These are phyloP conservation scores for Huntiella abstrusa DNA, from an alignment of 2,329 filamentous ascomycete species.

Conservation along the genomic window DNA sequence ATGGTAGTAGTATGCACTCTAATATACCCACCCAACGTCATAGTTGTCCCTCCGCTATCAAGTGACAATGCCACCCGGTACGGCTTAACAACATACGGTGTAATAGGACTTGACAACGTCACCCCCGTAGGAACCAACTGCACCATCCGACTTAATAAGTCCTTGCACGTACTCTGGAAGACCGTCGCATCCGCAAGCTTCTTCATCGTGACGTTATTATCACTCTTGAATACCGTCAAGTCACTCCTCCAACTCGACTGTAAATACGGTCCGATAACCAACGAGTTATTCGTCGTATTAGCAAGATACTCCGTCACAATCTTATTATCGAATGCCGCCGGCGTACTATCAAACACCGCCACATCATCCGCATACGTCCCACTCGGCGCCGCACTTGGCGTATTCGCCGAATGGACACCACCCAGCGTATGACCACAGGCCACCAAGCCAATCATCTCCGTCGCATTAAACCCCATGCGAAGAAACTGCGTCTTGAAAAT, in stretches of 20 bases:
- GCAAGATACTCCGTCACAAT: constrained; percentile 37
- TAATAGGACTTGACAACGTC: constrained; percentile 30
- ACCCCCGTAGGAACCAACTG: constrained; percentile 36
- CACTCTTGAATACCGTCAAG: constrained; percentile 34
- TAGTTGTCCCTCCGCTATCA: constrained; percentile 25
- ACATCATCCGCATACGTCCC: constrained; percentile 26
- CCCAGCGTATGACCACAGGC: constrained; percentile 45
- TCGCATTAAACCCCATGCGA: constrained; percentile 35
- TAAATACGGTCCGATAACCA: constrained; percentile 33
- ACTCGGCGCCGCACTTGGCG: constrained; percentile 31
- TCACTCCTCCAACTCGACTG: constrained; percentile 30
- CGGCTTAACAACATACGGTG: constrained; percentile 41
- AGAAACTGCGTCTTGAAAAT: constrained; percentile 36
- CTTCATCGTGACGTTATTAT: constrained; percentile 35
- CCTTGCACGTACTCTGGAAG: constrained; percentile 30
- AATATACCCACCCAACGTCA: constrained; percentile 35
- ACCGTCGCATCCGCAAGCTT: constrained; percentile 24
- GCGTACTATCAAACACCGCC: constrained; percentile 27
- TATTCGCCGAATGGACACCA: constrained; percentile 35
- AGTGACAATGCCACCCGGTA: constrained; percentile 36
- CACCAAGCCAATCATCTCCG: constrained; percentile 40
- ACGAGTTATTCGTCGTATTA: constrained; percentile 33
- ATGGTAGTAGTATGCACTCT: constrained; percentile 35
- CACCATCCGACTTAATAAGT: constrained; percentile 39
- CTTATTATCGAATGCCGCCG: constrained; percentile 33